Conservation (phyloP, 805 yeast species). For the Wickerhamiella domercqiae region DNA sequence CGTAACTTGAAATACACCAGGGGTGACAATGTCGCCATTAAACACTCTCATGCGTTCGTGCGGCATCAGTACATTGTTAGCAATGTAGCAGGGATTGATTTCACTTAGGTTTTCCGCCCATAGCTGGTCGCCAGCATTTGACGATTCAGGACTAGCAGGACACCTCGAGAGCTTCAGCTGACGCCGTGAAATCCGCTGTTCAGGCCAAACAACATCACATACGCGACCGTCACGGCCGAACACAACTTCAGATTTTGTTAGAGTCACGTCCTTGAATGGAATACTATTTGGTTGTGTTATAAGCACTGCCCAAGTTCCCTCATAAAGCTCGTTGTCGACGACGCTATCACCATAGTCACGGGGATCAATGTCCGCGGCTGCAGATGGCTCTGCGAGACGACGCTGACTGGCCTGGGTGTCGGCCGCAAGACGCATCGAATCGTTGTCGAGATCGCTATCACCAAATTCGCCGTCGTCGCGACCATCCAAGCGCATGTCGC, state of each 20-base stretch:
- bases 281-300: slow-evolving; percentile 36
- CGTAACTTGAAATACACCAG: not conserved
- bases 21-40: slow-evolving; percentile 49
- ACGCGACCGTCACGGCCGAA: slow-evolving; percentile 46
- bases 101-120: slow-evolving; percentile 70
- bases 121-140: slow-evolving; percentile 36
- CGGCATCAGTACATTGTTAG: slow-evolving; percentile 26
- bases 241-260: slow-evolving; percentile 54
- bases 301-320: slow-evolving; percentile 50
- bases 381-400: slow-evolving; percentile 6
- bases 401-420: slow-evolving; percentile 10
- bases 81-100: slow-evolving; percentile 45
- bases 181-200: slow-evolving; percentile 64
- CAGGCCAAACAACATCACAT: slow-evolving; percentile 42
- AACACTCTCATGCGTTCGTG: slow-evolving; percentile 39
- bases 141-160: slow-evolving; percentile 13
- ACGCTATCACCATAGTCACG: slow-evolving; percentile 16
- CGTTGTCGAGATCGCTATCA: slow-evolving; percentile 13
- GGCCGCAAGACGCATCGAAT: slow-evolving; percentile 10
- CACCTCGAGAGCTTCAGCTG: slow-evolving; percentile 52
- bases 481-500: not conserved
- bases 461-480: slow-evolving; percentile 3
- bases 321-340: slow-evolving; percentile 24
- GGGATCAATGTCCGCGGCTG: slow-evolving; percentile 11
- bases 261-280: slow-evolving; percentile 32